A percentile compares a stretch with the other conserved stretches of the same genome.
Conservation (phyloP, 495 filamentous ascomycete species). For the Entonaema liquescens region DNA sequence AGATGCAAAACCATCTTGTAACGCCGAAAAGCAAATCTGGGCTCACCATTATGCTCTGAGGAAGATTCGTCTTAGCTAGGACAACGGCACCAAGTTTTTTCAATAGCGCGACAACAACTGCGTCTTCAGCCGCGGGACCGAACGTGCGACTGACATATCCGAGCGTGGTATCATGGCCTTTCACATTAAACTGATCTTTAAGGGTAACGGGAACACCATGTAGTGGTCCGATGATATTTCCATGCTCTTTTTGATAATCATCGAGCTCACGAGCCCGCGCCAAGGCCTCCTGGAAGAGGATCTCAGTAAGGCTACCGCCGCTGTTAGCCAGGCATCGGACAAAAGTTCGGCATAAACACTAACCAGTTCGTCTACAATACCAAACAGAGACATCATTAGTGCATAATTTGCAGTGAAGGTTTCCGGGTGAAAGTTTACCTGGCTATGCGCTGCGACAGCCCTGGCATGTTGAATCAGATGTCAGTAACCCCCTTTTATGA, state of each 20-base stretch:
- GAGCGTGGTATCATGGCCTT: conserved; percentile 77
- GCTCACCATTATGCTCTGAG: conserved; percentile 80
- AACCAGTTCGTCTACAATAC: conserved; percentile 54
- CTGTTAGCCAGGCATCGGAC: background rate
- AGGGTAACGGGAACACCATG: conserved; percentile 81
- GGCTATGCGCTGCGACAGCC: conserved; percentile 34
- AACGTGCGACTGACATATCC: conserved; percentile 73
- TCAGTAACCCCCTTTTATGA: conserved; percentile 11
- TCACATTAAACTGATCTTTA: conserved; percentile 80
- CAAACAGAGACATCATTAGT: background rate
- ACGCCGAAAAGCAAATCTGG: conserved; percentile 14
- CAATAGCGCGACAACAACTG: conserved; percentile 71
- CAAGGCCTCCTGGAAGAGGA: conserved; percentile 67
- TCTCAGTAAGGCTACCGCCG: conserved; percentile 67
- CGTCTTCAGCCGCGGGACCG: conserved; percentile 65
- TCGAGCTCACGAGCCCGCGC: conserved; percentile 67
- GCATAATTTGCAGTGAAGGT: conserved; percentile 9
- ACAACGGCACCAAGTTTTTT: conserved; percentile 83
- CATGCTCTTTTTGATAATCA: conserved; percentile 58
- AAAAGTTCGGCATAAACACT: conserved; percentile 9
- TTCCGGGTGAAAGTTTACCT: conserved; percentile 33
- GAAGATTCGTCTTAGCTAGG: conserved; percentile 85
- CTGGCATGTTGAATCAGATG: conserved; percentile 3
- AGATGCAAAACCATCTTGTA: background rate
- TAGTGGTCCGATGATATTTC: conserved; percentile 63